phyloP scores from a whole-genome alignment of 805 yeast species.

The Candida sithepensis region DNA sequence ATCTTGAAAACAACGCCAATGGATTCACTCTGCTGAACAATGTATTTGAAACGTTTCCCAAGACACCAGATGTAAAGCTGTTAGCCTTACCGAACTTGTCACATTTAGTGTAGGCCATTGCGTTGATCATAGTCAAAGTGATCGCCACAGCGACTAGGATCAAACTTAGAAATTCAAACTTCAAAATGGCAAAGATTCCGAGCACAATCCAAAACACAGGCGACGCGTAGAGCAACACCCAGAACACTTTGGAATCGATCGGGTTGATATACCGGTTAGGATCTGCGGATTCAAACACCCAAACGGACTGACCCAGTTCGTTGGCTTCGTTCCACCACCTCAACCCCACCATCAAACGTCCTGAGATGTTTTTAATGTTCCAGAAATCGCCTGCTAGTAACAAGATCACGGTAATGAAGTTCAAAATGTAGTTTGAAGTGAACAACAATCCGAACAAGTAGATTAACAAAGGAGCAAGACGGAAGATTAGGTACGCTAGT shows the following conservation, averaged over 20 bases:
- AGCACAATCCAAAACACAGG: constrained; percentile 75
- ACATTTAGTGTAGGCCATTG: constrained; percentile 87
- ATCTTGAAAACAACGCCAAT: constrained; percentile 17
- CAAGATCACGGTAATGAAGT: constrained; percentile 75
- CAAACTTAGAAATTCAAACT: constrained; percentile 67
- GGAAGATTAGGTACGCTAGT: constrained; percentile 55
- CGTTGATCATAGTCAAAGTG: constrained; percentile 72
- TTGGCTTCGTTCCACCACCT: constrained; percentile 96
- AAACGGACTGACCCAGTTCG: constrained; percentile 59
- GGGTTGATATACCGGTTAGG: constrained; percentile 75
- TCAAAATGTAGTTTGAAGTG: constrained; percentile 62
- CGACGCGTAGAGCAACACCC: constrained; percentile 72
- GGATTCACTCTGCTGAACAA: constrained; percentile 44
- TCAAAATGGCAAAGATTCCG: constrained; percentile 74
- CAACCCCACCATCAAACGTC: constrained; percentile 84
- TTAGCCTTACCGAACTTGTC: constrained; percentile 90
- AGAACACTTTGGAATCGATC: constrained; percentile 84
- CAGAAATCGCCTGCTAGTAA: constrained; percentile 88
- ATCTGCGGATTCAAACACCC: constrained; percentile 89
- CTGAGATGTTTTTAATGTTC: constrained; percentile 88
- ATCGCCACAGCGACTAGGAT: constrained; percentile 64
- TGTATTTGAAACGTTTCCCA: constrained; percentile 48
- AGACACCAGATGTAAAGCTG: constrained; percentile 52
- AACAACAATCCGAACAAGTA: constrained; percentile 71
- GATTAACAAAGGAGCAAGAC: constrained; percentile 59